Evolutionary conservation across 768 basidiomycete genomes (phyloP).

Genomic region (Heimioporus sp.): DNA sequence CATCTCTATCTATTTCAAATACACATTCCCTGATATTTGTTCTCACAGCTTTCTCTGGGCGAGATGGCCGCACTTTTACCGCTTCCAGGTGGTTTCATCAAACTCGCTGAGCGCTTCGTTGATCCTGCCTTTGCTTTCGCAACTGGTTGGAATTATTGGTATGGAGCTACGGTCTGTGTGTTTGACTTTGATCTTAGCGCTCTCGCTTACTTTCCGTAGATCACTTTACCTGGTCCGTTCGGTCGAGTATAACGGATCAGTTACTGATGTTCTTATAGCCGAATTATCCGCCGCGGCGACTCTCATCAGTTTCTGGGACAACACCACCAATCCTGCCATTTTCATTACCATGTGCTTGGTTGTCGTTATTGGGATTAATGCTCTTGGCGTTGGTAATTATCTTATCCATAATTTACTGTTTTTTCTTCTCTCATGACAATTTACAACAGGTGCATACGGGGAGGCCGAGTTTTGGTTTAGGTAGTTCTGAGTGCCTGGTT

Average conservation of each 20-base stretch:
- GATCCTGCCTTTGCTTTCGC: conserved; percentile 46
- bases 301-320: conserved; percentile 48
- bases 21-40: neutral
- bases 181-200: neutral
- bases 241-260: neutral
- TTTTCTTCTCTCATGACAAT: neutral
- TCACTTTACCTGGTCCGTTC: conserved; percentile 26
- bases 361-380: conserved; percentile 48
- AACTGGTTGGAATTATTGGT: conserved; percentile 43
- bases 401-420: too few species aligned
- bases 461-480: conserved; percentile 52
- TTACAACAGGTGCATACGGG: conserved; percentile 36
- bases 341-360: conserved; percentile 54
- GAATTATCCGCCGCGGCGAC: conserved; percentile 52
- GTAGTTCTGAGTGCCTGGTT: neutral
- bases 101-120: conserved; percentile 47
- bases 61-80: conserved; percentile 49
- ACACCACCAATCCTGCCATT: conserved; percentile 38
- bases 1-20: neutral
- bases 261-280: conserved; percentile 18
- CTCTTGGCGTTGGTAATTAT: conserved; percentile 37
- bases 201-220: conserved; percentile 4
- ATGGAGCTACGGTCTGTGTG: conserved; percentile 31
- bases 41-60: conserved; percentile 32
- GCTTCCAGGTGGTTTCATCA: conserved; percentile 45